phyloP scores from a whole-genome alignment of 179 eudicot species.

The Drosera spatulata region DNA sequence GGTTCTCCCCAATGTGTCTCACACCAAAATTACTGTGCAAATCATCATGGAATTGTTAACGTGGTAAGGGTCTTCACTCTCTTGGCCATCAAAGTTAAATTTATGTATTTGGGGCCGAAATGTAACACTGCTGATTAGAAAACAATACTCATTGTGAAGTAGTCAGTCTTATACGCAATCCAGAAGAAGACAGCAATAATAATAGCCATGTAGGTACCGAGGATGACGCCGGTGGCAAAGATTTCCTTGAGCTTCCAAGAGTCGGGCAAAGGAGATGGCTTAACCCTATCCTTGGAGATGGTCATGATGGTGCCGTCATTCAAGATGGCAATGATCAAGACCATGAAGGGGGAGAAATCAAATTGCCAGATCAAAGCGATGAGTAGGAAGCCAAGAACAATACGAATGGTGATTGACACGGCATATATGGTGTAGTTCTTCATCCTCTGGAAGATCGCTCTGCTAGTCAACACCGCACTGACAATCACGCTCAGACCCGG shows the following conservation, averaged over 20 bases:
- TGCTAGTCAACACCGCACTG: slow-evolving; percentile 75
- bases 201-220: slow-evolving; percentile 68
- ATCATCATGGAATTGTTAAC: background rate
- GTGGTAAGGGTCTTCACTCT: background rate
- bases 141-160: slow-evolving; percentile 38
- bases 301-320: slow-evolving; percentile 98
- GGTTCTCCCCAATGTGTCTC: slow-evolving; percentile 26
- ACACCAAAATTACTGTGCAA: slow-evolving; percentile 43
- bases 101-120: too few species aligned
- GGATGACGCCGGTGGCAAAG: slow-evolving; percentile 68
- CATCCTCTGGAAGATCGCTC: slow-evolving; percentile 95
- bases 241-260: slow-evolving; percentile 91
- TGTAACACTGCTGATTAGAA: background rate
- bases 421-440: slow-evolving; percentile 94
- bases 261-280: slow-evolving; percentile 83
- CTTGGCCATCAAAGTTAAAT: background rate
- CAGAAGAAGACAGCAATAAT: slow-evolving; percentile 65
- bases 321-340: slow-evolving; percentile 65
- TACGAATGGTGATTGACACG: slow-evolving; percentile 83
- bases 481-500: slow-evolving; percentile 87
- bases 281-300: slow-evolving; percentile 83
- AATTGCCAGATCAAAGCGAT: slow-evolving; percentile 71
- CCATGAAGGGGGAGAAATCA: slow-evolving; percentile 87
- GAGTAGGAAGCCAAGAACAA: slow-evolving; percentile 74
- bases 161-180: slow-evolving; percentile 51